Percentiles rank a stretch among this genome's conserved stretches.
phyloP scores from a whole-genome alignment of 1,284 basidiomycete species.

The Quambalaria eucalypti region DNA sequence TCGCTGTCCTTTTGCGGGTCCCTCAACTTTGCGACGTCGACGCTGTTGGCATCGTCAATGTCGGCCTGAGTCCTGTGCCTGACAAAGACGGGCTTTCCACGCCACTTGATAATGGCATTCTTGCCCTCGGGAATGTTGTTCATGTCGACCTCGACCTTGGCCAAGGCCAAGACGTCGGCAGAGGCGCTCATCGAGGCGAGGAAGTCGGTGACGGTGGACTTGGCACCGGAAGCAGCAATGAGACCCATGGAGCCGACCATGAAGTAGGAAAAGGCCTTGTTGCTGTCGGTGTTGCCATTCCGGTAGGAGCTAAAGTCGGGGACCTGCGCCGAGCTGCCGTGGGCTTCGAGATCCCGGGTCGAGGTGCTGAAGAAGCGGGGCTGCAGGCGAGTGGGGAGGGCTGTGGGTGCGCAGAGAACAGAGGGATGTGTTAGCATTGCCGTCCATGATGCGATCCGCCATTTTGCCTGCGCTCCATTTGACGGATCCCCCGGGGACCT shows the following conservation, averaged over 20 bases:
- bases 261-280: conserved; percentile 87
- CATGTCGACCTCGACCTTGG: conserved; percentile 95
- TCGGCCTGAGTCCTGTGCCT: conserved; percentile 86
- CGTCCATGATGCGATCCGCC: too few species aligned
- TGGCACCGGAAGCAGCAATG: conserved; percentile 84
- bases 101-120: conserved; percentile 59
- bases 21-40: conserved; percentile 76
- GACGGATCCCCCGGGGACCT: neutral
- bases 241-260: conserved; percentile 94
- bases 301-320: conserved; percentile 83
- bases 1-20: conserved; percentile 86
- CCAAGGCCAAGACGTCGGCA: conserved; percentile 92
- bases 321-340: conserved; percentile 55
- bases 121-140: conserved; percentile 88
- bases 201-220: conserved; percentile 88
- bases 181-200: conserved; percentile 92
- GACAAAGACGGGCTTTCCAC: conserved; percentile 99
- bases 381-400: conserved; percentile 1
- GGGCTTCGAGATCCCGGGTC: conserved; percentile 25
- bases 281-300: conserved; percentile 58
- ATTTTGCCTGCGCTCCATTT: neutral
- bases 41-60: conserved; percentile 81
- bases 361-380: conserved; percentile 38
- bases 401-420: neutral
- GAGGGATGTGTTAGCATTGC: neutral